phyloP scores from a whole-genome alignment of 371 early-diverging fungal species.

The Paramicrosporidium saccamoebae region DNA sequence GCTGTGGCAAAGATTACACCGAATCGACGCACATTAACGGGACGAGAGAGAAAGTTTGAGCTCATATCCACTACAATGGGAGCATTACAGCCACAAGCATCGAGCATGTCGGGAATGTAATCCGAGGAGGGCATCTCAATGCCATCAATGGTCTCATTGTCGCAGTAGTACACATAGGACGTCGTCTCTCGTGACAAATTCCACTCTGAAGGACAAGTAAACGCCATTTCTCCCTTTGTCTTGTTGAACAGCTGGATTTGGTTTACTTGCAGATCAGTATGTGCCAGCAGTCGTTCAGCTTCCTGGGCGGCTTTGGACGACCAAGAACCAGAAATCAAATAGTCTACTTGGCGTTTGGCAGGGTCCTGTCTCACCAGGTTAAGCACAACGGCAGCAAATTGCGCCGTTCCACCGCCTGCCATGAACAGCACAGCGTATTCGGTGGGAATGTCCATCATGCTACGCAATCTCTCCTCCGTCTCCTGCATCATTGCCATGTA shows the following conservation, averaged over 20 bases:
- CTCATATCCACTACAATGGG: constrained; percentile 80
- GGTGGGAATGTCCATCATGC: constrained; percentile 36
- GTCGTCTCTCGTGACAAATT: constrained; percentile 18
- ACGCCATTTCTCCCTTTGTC: constrained; percentile 9
- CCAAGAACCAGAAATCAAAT: constrained; percentile 77
- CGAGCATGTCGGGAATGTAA: constrained; percentile 8
- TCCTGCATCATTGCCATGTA: constrained; percentile 32
- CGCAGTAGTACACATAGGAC: constrained; percentile 73
- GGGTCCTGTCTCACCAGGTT: constrained; percentile 24
- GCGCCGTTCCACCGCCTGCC: constrained; percentile 79
- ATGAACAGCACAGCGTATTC: constrained; percentile 62
- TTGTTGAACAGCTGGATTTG: constrained; percentile 22
- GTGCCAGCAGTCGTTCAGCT: constrained; percentile 31
- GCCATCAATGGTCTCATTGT: constrained; percentile 88
- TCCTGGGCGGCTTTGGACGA: constrained; percentile 56
- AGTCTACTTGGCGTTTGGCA: constrained; percentile 20
- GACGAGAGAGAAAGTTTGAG: constrained; percentile 58
- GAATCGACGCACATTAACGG: constrained; percentile 40
- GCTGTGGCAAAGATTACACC: constrained; percentile 76
- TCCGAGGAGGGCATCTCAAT: constrained; percentile 55
- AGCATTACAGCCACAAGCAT: constrained; percentile 17
- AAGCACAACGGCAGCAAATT: constrained; percentile 55
- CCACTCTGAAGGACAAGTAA: constrained; percentile 16
- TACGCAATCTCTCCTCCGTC: constrained; percentile 25
- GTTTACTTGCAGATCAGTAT: constrained; percentile 23